phyloP scores from a whole-genome alignment of 2,329 filamentous ascomycete species.

The Cladosporium sp. region DNA sequence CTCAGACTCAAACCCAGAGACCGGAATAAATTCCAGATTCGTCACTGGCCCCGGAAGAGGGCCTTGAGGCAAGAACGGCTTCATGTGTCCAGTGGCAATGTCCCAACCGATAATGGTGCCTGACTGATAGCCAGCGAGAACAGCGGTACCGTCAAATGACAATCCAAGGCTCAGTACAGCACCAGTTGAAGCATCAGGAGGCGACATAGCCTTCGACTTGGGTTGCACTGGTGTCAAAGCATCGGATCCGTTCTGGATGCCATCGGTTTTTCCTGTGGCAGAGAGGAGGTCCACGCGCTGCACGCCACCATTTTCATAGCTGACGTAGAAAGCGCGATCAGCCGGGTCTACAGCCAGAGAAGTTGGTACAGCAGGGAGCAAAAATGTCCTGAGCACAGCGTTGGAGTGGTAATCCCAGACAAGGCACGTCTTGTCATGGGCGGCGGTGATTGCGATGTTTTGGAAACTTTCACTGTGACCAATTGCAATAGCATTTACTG shows the following conservation, averaged over 20 bases:
- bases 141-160: constrained; percentile 75
- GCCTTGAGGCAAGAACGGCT: constrained; percentile 54
- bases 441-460: constrained; percentile 79
- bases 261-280: constrained; percentile 23
- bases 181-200: constrained; percentile 52
- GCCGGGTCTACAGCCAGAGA: constrained; percentile 76
- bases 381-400: constrained; percentile 71
- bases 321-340: constrained; percentile 75
- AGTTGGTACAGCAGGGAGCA: constrained; percentile 70
- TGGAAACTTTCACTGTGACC: constrained; percentile 70
- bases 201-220: constrained; percentile 23
- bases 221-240: constrained; percentile 37
- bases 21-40: constrained; percentile 70
- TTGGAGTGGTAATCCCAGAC: constrained; percentile 90
- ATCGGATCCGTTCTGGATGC: constrained; percentile 19
- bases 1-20: constrained; percentile 46
- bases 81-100: constrained; percentile 64
- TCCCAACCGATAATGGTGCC: constrained; percentile 82
- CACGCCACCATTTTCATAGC: constrained; percentile 74
- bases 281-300: constrained; percentile 71
- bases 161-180: constrained; percentile 64
- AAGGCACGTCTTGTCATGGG: constrained; percentile 82
- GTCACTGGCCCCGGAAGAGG: constrained; percentile 79
- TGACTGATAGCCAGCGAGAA: constrained; percentile 76
- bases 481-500: constrained; percentile 59